Evolutionary conservation across 2,329 filamentous ascomycete species (phyloP), one percentile per base, ranked within the genome.

Genomic region (Didymella segeticola): DNA sequence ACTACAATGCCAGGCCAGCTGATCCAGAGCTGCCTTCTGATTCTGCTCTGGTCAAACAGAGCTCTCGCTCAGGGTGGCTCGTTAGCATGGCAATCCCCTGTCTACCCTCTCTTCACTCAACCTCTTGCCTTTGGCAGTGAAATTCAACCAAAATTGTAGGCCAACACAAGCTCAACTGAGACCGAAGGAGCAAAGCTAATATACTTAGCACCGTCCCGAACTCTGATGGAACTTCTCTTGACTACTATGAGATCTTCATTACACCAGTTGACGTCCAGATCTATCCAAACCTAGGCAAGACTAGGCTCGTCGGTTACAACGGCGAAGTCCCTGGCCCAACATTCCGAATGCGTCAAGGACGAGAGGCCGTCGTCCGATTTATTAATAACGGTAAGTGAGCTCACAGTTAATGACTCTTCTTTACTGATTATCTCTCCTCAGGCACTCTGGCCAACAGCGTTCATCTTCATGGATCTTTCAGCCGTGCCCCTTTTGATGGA

Each of bases 311-410:
- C 19, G 83, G 83, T 2, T 85, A 85, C 57, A 80, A 85, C 71
- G 83, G 82, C n/a, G 80, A 81, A 4, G 78, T 78, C 2, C 83
- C 83, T 14, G 83, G 83, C 0, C 82, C 82, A 7, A 84, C 81
- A 2, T 80, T 83, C 59, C 68, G 77, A n/a, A 75, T 84, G 49
- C 70, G 76, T 6, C 73, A 71, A 49, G 82, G 80, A 1, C 76
- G 76, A 2, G 81, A 86, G 69, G 77, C 77, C 5, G 77, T 86
- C 5, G 79, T 86, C 7, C 77, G 83, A 15, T 80, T 84, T 58
- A 73, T 82, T 60, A 86, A 86, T 68, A 77, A 80, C 15, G 78
- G 75, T 7, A 64, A 70, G 9, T 65, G 69, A 6, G 72, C 75
- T 14, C 78, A n/a, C n/a, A n/a, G n/a, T 76, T 34, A 77, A 79